phyloP scores from a whole-genome alignment of 1,139 yeast species.

The Petasospora fabianii region DNA sequence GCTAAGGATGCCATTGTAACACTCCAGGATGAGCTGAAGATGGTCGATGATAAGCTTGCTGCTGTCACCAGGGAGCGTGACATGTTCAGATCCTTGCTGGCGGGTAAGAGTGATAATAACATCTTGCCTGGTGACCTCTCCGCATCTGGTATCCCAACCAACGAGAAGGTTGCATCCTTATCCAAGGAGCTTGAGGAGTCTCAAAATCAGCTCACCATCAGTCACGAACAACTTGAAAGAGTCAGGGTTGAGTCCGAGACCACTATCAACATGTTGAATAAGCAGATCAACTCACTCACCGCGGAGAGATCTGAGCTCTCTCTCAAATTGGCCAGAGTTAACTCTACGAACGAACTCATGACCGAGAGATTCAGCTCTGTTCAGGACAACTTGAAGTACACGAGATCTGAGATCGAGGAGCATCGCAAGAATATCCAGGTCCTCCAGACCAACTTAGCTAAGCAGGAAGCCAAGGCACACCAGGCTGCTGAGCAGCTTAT shows the following conservation, averaged over 20 bases:
- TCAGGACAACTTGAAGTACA: slow-evolving; percentile 35
- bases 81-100: slow-evolving; percentile 47
- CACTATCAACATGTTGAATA: slow-evolving; percentile 38
- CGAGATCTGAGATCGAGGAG: slow-evolving; percentile 44
- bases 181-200: slow-evolving; percentile 33
- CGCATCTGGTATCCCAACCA: slow-evolving; percentile 29
- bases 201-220: slow-evolving; percentile 30
- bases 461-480: slow-evolving; percentile 54
- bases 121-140: slow-evolving; percentile 20
- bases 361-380: slow-evolving; percentile 41
- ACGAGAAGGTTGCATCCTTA: slow-evolving; percentile 31
- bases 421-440: slow-evolving; percentile 40
- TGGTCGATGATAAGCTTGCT: slow-evolving; percentile 45
- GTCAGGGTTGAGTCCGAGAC: slow-evolving; percentile 40
- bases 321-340: slow-evolving; percentile 42
- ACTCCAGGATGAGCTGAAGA: slow-evolving; percentile 59
- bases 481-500: slow-evolving; percentile 53
- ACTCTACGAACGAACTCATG: slow-evolving; percentile 42
- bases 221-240: slow-evolving; percentile 34
- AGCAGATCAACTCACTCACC: slow-evolving; percentile 35
- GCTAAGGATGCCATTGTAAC: slow-evolving; percentile 74
- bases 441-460: slow-evolving; percentile 52
- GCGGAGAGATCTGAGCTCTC: slow-evolving; percentile 51
- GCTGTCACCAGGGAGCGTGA: slow-evolving; percentile 65
- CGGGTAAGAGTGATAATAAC: slow-evolving; percentile 23